These are phyloP conservation scores for Tetracladium setigerum DNA, from an alignment of 495 filamentous ascomycete species.

Conservation along the genomic window DNA sequence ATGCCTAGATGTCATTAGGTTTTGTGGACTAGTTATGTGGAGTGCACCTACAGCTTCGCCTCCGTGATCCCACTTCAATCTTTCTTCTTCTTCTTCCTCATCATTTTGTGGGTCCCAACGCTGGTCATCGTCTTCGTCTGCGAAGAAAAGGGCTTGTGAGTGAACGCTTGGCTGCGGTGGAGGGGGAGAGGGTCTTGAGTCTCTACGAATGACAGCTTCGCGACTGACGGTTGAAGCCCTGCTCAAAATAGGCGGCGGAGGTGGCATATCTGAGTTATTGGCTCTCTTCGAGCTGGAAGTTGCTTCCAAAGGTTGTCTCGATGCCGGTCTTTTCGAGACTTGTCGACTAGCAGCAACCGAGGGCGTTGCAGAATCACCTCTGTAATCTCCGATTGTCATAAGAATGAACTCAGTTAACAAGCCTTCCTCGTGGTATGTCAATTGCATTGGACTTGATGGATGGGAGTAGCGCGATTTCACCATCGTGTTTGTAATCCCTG, in stretches of 20 bases:
- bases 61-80: slow-evolving; percentile 75
- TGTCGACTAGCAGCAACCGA: slow-evolving; percentile 24
- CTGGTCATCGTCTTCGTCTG: slow-evolving; percentile 62
- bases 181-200: slow-evolving; percentile 31
- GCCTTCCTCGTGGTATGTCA: slow-evolving; percentile 68
- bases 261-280: slow-evolving; percentile 10
- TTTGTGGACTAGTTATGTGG: neutral
- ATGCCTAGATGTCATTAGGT: slow-evolving; percentile 20
- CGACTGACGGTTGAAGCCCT: slow-evolving; percentile 8
- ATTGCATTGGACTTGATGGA: slow-evolving; percentile 75
- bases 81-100: slow-evolving; percentile 56
- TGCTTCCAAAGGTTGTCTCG: slow-evolving; percentile 18
- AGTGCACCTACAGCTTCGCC: slow-evolving; percentile 38
- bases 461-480: slow-evolving; percentile 73
- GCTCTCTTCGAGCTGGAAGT: slow-evolving; percentile 15
- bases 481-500: slow-evolving; percentile 61
- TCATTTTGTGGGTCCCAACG: slow-evolving; percentile 77
- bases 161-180: slow-evolving; percentile 55
- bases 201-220: slow-evolving; percentile 3
- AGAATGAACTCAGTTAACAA: slow-evolving; percentile 81
- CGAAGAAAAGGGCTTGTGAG: slow-evolving; percentile 71
- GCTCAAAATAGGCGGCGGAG: slow-evolving; percentile 17
- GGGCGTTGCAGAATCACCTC: slow-evolving; percentile 23
- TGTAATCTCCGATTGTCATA: slow-evolving; percentile 85
- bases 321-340: slow-evolving; percentile 16